These are phyloP conservation scores for Penicillium coffeae DNA, from an alignment of 495 filamentous ascomycete genomes.

Conservation along the genomic window DNA sequence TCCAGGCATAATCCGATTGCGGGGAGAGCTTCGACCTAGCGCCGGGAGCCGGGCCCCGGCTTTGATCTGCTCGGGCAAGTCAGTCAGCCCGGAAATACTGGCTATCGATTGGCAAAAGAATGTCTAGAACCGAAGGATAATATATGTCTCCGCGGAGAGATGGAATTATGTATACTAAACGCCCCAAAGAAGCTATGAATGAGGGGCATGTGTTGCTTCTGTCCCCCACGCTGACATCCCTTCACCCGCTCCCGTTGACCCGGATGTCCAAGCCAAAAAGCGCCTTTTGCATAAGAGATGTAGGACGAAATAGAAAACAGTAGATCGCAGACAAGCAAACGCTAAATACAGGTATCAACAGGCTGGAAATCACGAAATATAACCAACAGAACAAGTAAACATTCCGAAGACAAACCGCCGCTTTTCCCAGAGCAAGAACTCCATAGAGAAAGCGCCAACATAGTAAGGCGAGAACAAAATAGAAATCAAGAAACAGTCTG, in stretches of 20 bases:
- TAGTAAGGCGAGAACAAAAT: neutral
- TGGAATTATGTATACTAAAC: constrained; percentile 11
- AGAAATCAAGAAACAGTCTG: constrained; percentile 34
- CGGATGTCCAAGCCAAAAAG: constrained; percentile 11
- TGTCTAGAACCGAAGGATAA: neutral
- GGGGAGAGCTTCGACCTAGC: constrained; percentile 19
- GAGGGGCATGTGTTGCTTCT: neutral
- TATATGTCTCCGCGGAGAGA: constrained; percentile 6
- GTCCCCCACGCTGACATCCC: constrained; percentile 11
- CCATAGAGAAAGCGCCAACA: neutral
- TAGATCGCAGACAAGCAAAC: constrained; percentile 7
- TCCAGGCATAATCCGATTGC: constrained; percentile 6
- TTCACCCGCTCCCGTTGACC: constrained; percentile 27
- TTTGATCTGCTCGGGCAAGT: no score
- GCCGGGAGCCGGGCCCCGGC: neutral
- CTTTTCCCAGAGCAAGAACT: neutral
- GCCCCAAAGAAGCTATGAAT: constrained; percentile 7
- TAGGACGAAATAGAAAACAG: constrained; percentile 2
- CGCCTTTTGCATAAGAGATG: neutral
- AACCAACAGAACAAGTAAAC: constrained; percentile 2
- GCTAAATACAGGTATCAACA: constrained; percentile 21
- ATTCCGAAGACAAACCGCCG: neutral
- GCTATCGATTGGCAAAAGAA: neutral
- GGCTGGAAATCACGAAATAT: constrained; percentile 8
- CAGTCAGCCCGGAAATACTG: neutral